These are phyloP conservation scores for Camptophora hylomeconis DNA, from an alignment of 2,329 filamentous ascomycete genomes.

Conservation along the genomic window DNA sequence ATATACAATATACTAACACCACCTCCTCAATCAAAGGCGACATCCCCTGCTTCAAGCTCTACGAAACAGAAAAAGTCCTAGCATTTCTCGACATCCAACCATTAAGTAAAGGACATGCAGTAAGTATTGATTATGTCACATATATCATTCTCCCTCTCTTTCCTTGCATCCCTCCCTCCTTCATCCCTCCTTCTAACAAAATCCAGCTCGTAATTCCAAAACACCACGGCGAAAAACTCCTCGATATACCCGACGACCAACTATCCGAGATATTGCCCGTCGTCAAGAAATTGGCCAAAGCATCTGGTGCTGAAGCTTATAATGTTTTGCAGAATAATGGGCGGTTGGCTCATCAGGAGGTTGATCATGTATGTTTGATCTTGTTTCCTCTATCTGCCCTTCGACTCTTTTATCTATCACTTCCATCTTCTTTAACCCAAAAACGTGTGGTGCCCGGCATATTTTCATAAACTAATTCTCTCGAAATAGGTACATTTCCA, in stretches of 20 bases:
- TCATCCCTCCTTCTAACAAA: not conserved
- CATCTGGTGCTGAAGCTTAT: slow-evolving; percentile 66
- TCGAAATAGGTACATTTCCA: slow-evolving; percentile 70
- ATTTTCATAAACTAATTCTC: not conserved
- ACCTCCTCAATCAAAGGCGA: slow-evolving; percentile 49
- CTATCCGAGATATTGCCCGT: slow-evolving; percentile 72
- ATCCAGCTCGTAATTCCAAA: slow-evolving; percentile 91
- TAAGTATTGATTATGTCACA: slow-evolving; percentile 41
- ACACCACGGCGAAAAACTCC: slow-evolving; percentile 79
- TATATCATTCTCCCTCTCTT: slow-evolving; percentile 4
- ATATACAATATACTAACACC: not conserved
- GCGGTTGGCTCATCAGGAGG: slow-evolving; percentile 75
- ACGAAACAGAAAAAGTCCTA: slow-evolving; percentile 82
- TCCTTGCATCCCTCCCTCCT: slow-evolving; percentile 7
- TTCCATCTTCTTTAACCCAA: slow-evolving; percentile 4
- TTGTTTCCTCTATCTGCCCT: slow-evolving; percentile 4
- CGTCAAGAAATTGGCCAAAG: slow-evolving; percentile 72
- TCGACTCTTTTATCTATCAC: slow-evolving; percentile 1
- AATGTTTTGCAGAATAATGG: slow-evolving; percentile 98
- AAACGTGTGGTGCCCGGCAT: not conserved
- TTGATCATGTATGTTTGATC: slow-evolving; percentile 61
- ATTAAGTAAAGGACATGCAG: slow-evolving; percentile 75
- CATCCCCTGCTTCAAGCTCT: slow-evolving; percentile 92
- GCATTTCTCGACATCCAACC: slow-evolving; percentile 96
- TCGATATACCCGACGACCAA: slow-evolving; percentile 83